phyloP scores from a whole-genome alignment of 2,329 filamentous ascomycete species.

The Elsinoe batatas region DNA sequence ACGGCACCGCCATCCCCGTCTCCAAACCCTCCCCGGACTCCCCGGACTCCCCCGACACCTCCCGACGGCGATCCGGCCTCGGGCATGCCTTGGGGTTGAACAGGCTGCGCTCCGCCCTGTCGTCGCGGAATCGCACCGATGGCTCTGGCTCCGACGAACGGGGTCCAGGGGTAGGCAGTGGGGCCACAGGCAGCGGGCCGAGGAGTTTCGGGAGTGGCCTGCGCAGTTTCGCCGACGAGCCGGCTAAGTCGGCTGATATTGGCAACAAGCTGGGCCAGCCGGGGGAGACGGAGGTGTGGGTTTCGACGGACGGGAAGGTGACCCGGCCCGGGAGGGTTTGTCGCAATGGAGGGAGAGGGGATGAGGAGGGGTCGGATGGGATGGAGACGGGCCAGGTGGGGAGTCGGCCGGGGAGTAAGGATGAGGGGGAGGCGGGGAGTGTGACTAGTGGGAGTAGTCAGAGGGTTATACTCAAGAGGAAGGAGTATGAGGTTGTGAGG shows the following conservation, averaged over 20 bases:
- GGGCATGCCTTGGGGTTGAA: neutral
- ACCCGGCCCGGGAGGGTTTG: neutral
- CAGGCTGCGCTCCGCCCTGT: neutral
- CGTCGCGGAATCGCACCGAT: neutral
- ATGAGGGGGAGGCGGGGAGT: neutral
- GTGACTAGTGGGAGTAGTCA: neutral
- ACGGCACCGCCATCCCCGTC: slow-evolving; percentile 1
- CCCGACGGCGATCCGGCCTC: neutral
- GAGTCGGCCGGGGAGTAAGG: slow-evolving; percentile 2
- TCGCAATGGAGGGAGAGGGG: neutral
- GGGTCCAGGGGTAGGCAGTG: neutral
- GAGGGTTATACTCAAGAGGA: neutral
- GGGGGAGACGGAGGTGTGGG: slow-evolving; percentile 4
- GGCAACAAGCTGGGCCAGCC: slow-evolving; percentile 10
- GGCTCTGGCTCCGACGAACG: neutral
- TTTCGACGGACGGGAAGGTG: neutral
- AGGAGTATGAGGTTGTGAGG: slow-evolving; percentile 7
- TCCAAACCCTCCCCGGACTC: neutral
- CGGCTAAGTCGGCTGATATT: slow-evolving; percentile 9
- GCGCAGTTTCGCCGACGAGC: slow-evolving; percentile 6
- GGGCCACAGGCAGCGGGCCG: neutral
- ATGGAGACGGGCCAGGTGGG: neutral
- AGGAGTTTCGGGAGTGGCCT: neutral
- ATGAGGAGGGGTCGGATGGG: neutral
- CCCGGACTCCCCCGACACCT: neutral